Base-by-base conservation (phyloP, 78 protist genomes). In the Andalucia godoyi region DNA sequence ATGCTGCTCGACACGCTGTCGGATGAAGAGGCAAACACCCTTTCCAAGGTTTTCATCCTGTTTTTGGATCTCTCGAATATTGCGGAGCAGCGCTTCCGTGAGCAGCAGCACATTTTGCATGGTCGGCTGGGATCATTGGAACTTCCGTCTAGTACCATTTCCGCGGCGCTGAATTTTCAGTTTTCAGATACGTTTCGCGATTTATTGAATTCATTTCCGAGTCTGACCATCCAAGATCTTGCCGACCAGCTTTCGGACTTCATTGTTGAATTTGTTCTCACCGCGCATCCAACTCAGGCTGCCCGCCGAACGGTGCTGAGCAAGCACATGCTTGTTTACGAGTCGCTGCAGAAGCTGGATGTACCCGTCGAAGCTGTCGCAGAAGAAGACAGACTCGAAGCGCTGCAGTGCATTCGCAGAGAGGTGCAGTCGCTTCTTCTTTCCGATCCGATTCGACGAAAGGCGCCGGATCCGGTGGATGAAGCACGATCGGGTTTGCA, bases 221-320 rank as follows among this genome's bases (percentile, higher is more conserved):
- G n/a, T n/a, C n/a, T n/a, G n/a, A 55, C 61, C 37, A 7, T 55
- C 27, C 6, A 55, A 39, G 61, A 55, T 9, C 6, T n/a, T 8
- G 33, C n/a, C n/a, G n/a, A n/a, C n/a, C n/a, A n/a, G n/a, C n/a
- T n/a, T n/a, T n/a, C n/a, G n/a, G n/a, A n/a, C n/a, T n/a, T n/a
- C n/a, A n/a, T n/a, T n/a, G 74, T 83, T 27, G 89, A 84, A 47
- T 58, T 79, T 17, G 86, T 84, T 32, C 57, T 84, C 52, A 84
- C 90, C 1, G 85, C 90, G 23, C 90, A 84, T 41, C 90, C 90
- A 52, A 84, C 90, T 0, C 82, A 84, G 41, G 79, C 75, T 40
- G 47, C 60, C 70, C 66, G 89, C 30, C 74, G 81, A n/a, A 73
- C 89, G 0, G 33, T 78, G 2, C 64, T 68, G 23, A n/a, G 60